These are phyloP conservation scores for Elsinoe arachidis DNA, from an alignment of 2,329 filamentous ascomycete genomes.

Conservation along the genomic window DNA sequence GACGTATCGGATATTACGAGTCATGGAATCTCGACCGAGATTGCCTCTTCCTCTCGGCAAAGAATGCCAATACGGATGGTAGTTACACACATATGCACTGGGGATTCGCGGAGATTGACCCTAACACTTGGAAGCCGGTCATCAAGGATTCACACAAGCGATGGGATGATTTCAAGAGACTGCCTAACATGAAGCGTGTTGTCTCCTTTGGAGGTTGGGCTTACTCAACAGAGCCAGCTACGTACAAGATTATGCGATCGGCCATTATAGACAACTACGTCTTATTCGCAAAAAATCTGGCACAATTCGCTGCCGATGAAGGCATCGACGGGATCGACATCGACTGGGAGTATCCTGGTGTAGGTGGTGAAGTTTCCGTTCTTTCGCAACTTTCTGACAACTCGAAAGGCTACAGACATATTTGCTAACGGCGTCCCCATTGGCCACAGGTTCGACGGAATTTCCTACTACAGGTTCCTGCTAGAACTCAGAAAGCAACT, in stretches of 20 bases:
- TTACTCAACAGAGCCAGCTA: constrained; percentile 32
- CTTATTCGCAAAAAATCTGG: constrained; percentile 59
- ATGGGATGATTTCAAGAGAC: background rate
- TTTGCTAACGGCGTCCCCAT: constrained; percentile 18
- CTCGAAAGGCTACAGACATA: constrained; percentile 23
- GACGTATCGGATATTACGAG: constrained; percentile 28
- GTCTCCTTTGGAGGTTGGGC: constrained; percentile 40
- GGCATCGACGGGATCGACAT: constrained; percentile 19
- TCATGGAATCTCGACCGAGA: constrained; percentile 23
- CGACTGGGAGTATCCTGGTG: constrained; percentile 21
- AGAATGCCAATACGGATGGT: background rate
- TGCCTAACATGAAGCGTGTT: constrained; percentile 28
- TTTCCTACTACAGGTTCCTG: constrained; percentile 16
- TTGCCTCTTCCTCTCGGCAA: constrained; percentile 26
- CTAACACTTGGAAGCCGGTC: background rate
- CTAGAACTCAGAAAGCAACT: constrained; percentile 11
- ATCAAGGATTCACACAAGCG: background rate
- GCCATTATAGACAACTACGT: constrained; percentile 32
- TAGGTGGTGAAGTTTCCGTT: background rate
- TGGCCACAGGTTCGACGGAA: background rate
- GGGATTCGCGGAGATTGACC: constrained; percentile 26
- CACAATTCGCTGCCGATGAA: constrained; percentile 21
- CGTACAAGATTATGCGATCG: constrained; percentile 33
- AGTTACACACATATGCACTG: constrained; percentile 24
- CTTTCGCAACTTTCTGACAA: constrained; percentile 16